A percentile compares a stretch with the other conserved stretches of the same genome.
Conservation (phyloP, 208 protist genomes). For the Crithidia thermophila region DNA sequence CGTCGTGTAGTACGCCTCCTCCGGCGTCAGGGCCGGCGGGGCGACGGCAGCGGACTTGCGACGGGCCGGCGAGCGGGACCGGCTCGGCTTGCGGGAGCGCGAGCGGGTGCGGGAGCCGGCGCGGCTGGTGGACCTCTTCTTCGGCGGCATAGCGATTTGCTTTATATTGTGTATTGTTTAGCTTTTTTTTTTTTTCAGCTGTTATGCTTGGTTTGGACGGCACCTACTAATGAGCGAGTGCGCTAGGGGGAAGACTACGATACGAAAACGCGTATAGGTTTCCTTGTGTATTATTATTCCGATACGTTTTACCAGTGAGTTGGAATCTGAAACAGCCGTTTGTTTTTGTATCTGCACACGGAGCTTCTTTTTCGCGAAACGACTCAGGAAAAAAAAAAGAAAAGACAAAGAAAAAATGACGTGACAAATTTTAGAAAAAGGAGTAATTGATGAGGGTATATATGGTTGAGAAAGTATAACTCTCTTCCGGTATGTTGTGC, state of each 20-base stretch:
- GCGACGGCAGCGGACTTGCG: not conserved
- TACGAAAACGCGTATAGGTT: not conserved
- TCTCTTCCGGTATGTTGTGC: too few species aligned
- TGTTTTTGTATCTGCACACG: too few species aligned
- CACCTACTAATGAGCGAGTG: too few species aligned
- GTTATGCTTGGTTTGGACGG: too few species aligned
- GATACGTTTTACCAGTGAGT: too few species aligned
- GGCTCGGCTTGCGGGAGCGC: conserved; percentile 37
- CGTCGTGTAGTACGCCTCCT: conserved; percentile 59
- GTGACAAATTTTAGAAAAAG: conserved; percentile 10
- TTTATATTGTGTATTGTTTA: not conserved
- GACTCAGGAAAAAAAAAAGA: not conserved
- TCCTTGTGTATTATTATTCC: too few species aligned
- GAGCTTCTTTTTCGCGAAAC: not conserved
- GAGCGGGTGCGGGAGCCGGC: conserved; percentile 40
- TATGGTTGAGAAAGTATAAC: too few species aligned
- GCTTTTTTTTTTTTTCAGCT: conserved; percentile 1
- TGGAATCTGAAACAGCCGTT: too few species aligned
- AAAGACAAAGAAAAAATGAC: conserved; percentile 17
- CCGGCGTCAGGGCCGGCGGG: conserved; percentile 30
- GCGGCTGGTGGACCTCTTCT: conserved; percentile 42
- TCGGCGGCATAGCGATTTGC: conserved; percentile 38
- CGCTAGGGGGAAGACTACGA: not conserved
- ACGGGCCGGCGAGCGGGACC: conserved; percentile 7
- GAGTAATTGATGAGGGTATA: too few species aligned